Evolutionary conservation across 352 stramenopile species (phyloP).

Genomic region (Globisporangium iwayamae): DNA sequence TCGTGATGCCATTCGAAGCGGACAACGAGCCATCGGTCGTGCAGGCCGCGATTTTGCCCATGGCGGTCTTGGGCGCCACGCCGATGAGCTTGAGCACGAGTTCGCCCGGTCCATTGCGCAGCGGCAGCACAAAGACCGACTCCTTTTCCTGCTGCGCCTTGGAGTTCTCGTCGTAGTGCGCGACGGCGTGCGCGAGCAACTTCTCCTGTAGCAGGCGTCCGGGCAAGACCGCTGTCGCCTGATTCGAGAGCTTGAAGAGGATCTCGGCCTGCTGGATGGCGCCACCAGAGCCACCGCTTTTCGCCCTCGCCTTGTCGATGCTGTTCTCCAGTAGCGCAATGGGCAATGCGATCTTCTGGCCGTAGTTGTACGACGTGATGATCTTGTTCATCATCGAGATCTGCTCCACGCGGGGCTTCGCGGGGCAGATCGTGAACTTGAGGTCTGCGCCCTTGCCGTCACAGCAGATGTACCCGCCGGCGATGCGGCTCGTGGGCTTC

Average conservation of each 20-base stretch:
- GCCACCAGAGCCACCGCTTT: slow-evolving; percentile 1
- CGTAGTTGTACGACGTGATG: slow-evolving; percentile 80
- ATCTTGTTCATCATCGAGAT: slow-evolving; percentile 86
- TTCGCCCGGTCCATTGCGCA: slow-evolving; percentile 53
- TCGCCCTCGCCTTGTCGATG: slow-evolving; percentile 22
- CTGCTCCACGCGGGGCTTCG: slow-evolving; percentile 66
- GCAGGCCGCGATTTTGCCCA: slow-evolving; percentile 35
- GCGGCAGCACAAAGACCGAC: slow-evolving; percentile 55
- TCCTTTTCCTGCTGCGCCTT: slow-evolving; percentile 28
- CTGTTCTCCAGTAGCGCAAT: slow-evolving; percentile 52
- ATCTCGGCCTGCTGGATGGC: slow-evolving; percentile 47
- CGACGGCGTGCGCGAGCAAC: slow-evolving; percentile 43
- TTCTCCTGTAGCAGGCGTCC: slow-evolving; percentile 53
- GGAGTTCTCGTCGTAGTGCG: slow-evolving; percentile 7
- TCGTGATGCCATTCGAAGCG: slow-evolving; percentile 14
- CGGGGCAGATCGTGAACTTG: slow-evolving; percentile 57
- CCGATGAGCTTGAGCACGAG: slow-evolving; percentile 60
- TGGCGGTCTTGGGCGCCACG: slow-evolving; percentile 37
- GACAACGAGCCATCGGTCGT: slow-evolving; percentile 6
- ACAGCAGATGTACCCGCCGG: slow-evolving; percentile 84
- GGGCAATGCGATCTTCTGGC: slow-evolving; percentile 79
- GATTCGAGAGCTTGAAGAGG: slow-evolving; percentile 65
- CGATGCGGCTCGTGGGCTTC: slow-evolving; percentile 77
- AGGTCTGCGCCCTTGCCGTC: slow-evolving; percentile 78
- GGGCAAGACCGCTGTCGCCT: slow-evolving; percentile 42